Percentiles rank a stretch among this genome's conserved stretches.
Evolutionary conservation across 2,329 filamentous ascomycete species (phyloP).

Genomic region (Colletotrichum somersetense): DNA sequence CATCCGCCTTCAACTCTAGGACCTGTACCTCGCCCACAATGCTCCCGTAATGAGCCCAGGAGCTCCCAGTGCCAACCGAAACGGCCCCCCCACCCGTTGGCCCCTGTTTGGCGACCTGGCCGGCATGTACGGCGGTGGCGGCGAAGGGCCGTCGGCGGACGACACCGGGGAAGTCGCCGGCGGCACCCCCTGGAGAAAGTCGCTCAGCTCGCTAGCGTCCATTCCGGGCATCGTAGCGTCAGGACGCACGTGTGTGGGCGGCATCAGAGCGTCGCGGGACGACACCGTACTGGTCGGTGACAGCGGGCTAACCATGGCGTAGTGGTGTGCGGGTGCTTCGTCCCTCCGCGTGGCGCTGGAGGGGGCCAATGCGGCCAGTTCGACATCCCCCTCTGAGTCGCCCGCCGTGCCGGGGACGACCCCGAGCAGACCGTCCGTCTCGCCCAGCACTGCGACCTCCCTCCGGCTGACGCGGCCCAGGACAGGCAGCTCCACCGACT

Average conservation of each 20-base stretch:
- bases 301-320: slow-evolving; percentile 26
- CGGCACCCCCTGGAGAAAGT: slow-evolving; percentile 29
- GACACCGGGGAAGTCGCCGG: slow-evolving; percentile 22
- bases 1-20: neutral
- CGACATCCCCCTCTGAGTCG: slow-evolving; percentile 23
- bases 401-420: slow-evolving; percentile 5
- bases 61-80: slow-evolving; percentile 28
- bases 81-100: slow-evolving; percentile 4
- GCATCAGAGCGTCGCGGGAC: slow-evolving; percentile 6
- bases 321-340: slow-evolving; percentile 21
- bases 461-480: slow-evolving; percentile 11
- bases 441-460: slow-evolving; percentile 16
- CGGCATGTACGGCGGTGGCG: slow-evolving; percentile 36
- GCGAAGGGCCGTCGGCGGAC: slow-evolving; percentile 24
- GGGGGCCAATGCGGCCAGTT: slow-evolving; percentile 20
- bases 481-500: slow-evolving; percentile 1
- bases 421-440: slow-evolving; percentile 25
- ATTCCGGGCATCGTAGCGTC: slow-evolving; percentile 21
- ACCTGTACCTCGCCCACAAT: slow-evolving; percentile 14
- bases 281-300: slow-evolving; percentile 26
- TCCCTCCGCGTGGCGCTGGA: neutral
- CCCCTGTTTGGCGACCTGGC: slow-evolving; percentile 12
- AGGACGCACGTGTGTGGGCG: slow-evolving; percentile 16
- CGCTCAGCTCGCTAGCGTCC: slow-evolving; percentile 31
- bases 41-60: slow-evolving; percentile 26